Conservation (phyloP, 139 green algal genomes). For the Tetraselmis chui region DNA sequence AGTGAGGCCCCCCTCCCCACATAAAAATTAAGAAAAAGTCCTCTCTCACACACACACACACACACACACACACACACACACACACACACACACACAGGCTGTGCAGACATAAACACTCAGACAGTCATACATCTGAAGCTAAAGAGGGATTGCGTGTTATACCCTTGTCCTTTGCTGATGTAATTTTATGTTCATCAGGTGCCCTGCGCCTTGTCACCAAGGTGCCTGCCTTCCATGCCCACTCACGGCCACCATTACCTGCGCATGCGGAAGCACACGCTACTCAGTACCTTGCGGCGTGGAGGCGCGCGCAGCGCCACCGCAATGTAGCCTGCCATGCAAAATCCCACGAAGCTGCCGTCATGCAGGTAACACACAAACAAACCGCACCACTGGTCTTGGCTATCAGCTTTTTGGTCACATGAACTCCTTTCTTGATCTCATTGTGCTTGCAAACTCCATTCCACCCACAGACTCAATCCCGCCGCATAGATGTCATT, state of each 20-base stretch:
- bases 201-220: conserved; percentile 61
- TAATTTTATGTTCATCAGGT: conserved; percentile 15
- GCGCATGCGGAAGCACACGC: conserved; percentile 53
- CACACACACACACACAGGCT: not conserved
- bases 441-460: not conserved
- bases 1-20: conserved; percentile 1
- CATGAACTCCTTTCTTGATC: not conserved
- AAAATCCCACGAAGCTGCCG: conserved; percentile 47
- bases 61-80: too few species aligned
- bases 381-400: not conserved
- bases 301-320: conserved; percentile 47
- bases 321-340: conserved; percentile 52
- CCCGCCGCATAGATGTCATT: conserved; percentile 69
- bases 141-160: not conserved
- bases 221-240: conserved; percentile 73
- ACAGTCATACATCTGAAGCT: not conserved
- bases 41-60: too few species aligned
- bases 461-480: not conserved
- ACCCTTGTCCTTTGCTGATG: not conserved
- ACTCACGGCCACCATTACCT: conserved; percentile 52
- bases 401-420: not conserved
- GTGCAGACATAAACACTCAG: not conserved
- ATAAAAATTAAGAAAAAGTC: too few species aligned
- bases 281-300: conserved; percentile 67
- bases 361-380: conserved; percentile 27